These are phyloP conservation scores for Gossypium sturtianum DNA, from an alignment of 345 rosid genomes.

Conservation along the genomic window DNA sequence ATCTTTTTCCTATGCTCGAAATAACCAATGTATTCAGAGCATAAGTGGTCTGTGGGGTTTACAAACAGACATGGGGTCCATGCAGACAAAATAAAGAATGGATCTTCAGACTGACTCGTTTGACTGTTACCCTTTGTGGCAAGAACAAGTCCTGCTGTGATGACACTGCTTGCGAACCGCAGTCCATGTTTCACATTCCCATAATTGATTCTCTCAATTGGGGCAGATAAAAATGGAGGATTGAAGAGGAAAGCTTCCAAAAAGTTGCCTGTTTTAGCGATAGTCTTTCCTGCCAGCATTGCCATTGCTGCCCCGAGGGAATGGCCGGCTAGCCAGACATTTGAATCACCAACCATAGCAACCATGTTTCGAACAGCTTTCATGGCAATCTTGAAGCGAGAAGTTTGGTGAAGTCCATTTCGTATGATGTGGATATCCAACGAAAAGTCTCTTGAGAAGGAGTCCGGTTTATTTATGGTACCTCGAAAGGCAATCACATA, in stretches of 20 bases:
- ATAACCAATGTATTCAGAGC: conserved; percentile 79
- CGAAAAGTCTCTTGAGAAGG: conserved; percentile 60
- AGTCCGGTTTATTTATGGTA: conserved; percentile 61
- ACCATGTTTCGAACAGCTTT: conserved; percentile 69
- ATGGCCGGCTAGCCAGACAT: conserved; percentile 90
- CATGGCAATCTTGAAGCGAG: conserved; percentile 72
- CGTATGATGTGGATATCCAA: conserved; percentile 54
- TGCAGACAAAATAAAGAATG: conserved; percentile 45
- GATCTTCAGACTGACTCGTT: conserved; percentile 31
- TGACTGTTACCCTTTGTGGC: conserved; percentile 42
- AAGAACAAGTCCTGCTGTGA: conserved; percentile 79
- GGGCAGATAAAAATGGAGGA: conserved; percentile 76
- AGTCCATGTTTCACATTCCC: conserved; percentile 59
- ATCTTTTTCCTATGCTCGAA: conserved; percentile 83
- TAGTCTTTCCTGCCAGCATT: conserved; percentile 65
- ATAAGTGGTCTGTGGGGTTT: conserved; percentile 58
- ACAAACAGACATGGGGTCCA: conserved; percentile 68
- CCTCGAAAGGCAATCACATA: conserved; percentile 79
- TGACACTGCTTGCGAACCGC: conserved; percentile 60
- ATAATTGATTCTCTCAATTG: conserved; percentile 63
- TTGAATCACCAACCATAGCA: conserved; percentile 53
- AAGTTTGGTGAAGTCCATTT: conserved; percentile 62
- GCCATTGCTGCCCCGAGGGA: conserved; percentile 90
- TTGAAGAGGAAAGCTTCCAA: conserved; percentile 70
- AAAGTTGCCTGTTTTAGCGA: conserved; percentile 52